Percentiles rank a stretch among this genome's conserved stretches.
phyloP scores from a whole-genome alignment of 2,329 filamentous ascomycete genomes.

The Scleromitrula shiraiana region DNA sequence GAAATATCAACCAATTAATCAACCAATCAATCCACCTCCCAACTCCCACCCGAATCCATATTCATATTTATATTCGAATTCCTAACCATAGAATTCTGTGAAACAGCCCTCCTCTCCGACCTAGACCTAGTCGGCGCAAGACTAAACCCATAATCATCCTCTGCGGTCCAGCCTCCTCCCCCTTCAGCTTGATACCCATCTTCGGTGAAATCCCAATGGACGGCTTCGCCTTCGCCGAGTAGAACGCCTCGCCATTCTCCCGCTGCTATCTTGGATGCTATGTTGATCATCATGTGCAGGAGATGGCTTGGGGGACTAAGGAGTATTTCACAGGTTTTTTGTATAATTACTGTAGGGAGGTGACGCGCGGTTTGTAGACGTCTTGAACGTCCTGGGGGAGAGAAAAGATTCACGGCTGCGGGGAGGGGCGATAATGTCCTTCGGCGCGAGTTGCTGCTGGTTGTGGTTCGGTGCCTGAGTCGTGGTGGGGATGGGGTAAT shows the following conservation, averaged over 20 bases:
- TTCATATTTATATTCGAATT: no score
- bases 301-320: conserved; percentile 75
- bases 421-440: conserved; percentile 61
- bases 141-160: conserved; percentile 48
- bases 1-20: background rate
- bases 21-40: conserved; percentile 18
- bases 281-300: conserved; percentile 69
- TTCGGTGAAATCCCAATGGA: conserved; percentile 49
- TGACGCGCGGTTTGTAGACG: conserved; percentile 40
- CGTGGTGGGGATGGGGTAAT: conserved; percentile 26
- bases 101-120: conserved; percentile 3
- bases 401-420: conserved; percentile 57
- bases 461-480: conserved; percentile 47
- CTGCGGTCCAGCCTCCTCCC: conserved; percentile 46
- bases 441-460: conserved; percentile 42
- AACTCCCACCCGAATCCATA: conserved; percentile 12
- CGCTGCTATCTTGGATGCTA: conserved; percentile 66
- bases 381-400: conserved; percentile 36
- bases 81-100: no score
- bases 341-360: conserved; percentile 58
- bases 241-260: conserved; percentile 56
- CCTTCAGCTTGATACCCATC: conserved; percentile 39
- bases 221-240: conserved; percentile 45
- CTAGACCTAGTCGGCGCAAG: conserved; percentile 11
- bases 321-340: conserved; percentile 69